Base-by-base conservation (phyloP, 768 basidiomycete species). In the Kwoniella pini region DNA sequence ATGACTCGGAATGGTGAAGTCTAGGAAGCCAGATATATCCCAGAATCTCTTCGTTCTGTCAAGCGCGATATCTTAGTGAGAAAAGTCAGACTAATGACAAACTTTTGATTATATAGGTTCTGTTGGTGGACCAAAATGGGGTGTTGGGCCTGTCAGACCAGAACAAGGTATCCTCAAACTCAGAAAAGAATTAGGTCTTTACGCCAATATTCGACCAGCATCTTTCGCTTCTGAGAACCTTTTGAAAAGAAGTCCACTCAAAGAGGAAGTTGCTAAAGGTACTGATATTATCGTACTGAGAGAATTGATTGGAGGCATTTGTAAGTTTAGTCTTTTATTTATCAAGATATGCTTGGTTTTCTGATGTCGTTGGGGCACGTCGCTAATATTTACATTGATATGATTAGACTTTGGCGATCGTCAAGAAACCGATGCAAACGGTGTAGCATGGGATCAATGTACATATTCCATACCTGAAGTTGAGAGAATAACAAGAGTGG, bases 81-180 rank as follows among this genome's bases (percentile, higher is more conserved):
- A n/a, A n/a, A n/a, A n/a, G n/a, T n/a, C n/a, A n/a, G n/a, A n/a
- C n/a, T n/a, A n/a, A n/a, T n/a, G n/a, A n/a, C n/a, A n/a, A n/a
- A n/a, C n/a, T n/a, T n/a, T 42, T 19, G 11, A 6, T 17, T 5
- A 2, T 10, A 15, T 60, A 97, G 95, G 95, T 67, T 88, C 95
- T 19, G 90, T 98, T 67, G 96, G 96, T 60, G 96, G 96, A n/a
- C 96, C 96, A 13, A 97, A 97, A 80, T 99, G 96, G 96, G 94
- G 92, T 48, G 88, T 94, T 2, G 85, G 87, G 57, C 87, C 88
- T 77, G 85, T 97, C 54, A 87, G 96, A 57, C 96, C 96, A 17
- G 96, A 99, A 78, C 85, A 86, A 62, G 96, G 96, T 55, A 84
- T 99, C 11, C 86, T 99, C 27, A 77, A 81, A 6, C 84, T 99